Conservation (phyloP, 177 flowering plant species). For the Vitis hybrid region DNA sequence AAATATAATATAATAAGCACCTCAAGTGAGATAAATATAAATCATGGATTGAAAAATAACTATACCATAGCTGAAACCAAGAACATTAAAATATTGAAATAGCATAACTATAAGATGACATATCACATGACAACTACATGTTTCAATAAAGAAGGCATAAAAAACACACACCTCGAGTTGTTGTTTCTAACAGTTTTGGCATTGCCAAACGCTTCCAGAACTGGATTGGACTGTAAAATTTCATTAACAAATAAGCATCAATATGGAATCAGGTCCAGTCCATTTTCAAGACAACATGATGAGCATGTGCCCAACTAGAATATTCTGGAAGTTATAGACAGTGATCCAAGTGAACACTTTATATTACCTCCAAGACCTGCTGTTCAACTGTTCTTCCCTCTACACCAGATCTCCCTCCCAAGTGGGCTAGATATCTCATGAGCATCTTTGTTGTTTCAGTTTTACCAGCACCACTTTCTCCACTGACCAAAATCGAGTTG, state of each 20-base stretch:
- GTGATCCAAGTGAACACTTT: neutral
- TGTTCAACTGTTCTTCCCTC: slow-evolving; percentile 85
- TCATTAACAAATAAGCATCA: slow-evolving; percentile 10
- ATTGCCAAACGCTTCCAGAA: slow-evolving; percentile 85
- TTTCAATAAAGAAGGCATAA: slow-evolving; percentile 1
- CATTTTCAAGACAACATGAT: neutral
- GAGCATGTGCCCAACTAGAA: neutral
- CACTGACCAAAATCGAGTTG: slow-evolving; percentile 82
- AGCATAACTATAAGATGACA: neutral
- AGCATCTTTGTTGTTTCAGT: slow-evolving; percentile 87
- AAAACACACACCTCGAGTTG: slow-evolving; percentile 61
- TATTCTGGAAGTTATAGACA: no score
- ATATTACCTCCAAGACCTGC: slow-evolving; percentile 76
- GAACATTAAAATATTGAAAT: neutral
- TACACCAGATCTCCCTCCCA: slow-evolving; percentile 70
- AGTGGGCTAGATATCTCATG: slow-evolving; percentile 72
- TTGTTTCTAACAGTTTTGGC: slow-evolving; percentile 80
- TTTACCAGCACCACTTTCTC: slow-evolving; percentile 91
- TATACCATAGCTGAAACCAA: neutral
- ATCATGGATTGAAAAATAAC: neutral
- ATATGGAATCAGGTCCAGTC: neutral
- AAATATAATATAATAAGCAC: slow-evolving; percentile 8
- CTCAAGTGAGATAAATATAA: neutral
- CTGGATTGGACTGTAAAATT: slow-evolving; percentile 71
- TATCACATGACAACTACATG: neutral